phyloP scores from a whole-genome alignment of 331 rosid species.

The Quercus lobata region DNA sequence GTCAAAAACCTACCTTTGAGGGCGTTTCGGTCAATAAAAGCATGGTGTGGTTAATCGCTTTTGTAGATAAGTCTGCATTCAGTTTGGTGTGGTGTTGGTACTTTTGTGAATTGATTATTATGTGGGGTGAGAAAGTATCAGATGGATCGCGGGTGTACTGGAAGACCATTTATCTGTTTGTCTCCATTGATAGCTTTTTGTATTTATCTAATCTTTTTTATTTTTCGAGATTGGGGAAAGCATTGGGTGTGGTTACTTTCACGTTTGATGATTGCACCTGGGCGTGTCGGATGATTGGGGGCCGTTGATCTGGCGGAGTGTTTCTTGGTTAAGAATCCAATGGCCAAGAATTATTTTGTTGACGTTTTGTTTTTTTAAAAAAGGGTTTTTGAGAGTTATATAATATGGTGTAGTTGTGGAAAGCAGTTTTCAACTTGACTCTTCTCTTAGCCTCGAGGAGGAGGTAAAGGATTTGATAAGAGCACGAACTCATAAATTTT shows the following conservation, averaged over 20 bases:
- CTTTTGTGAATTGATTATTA: background rate
- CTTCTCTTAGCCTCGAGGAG: too few species aligned
- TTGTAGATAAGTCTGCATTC: constrained; percentile 21
- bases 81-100: constrained; percentile 20
- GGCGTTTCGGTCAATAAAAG: constrained; percentile 24
- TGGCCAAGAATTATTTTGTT: background rate
- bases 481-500: too few species aligned
- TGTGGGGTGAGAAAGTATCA: background rate
- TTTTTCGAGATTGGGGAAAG: background rate
- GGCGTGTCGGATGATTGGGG: background rate
- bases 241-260: background rate
- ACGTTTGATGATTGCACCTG: too few species aligned
- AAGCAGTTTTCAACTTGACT: too few species aligned
- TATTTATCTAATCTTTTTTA: background rate
- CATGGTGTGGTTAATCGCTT: constrained; percentile 18
- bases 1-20: background rate
- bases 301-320: constrained; percentile 16
- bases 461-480: too few species aligned
- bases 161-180: background rate
- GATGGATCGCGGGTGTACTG: constrained; percentile 13
- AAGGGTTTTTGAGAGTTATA: background rate
- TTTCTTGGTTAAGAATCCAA: background rate
- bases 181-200: background rate
- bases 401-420: background rate
- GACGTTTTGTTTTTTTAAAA: too few species aligned